Percentiles rank a stretch among this genome's conserved stretches.
These are phyloP conservation scores for Phycomyces blakesleeanus DNA, from an alignment of 192 early-diverging fungal species.

Conservation along the genomic window DNA sequence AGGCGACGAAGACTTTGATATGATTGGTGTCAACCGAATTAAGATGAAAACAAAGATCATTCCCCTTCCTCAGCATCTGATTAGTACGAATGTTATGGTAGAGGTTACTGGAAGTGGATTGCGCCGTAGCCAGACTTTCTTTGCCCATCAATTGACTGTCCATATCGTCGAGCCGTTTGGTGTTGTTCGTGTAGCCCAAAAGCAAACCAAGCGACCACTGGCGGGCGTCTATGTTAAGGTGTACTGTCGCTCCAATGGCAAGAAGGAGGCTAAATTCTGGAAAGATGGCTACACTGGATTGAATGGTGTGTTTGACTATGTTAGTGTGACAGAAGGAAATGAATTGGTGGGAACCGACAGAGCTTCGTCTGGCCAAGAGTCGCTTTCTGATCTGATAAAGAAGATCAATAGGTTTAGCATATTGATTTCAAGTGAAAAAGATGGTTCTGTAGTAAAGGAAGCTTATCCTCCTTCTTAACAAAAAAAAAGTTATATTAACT, in stretches of 20 bases:
- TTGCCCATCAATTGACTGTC: conserved; percentile 38
- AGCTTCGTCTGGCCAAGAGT: background rate
- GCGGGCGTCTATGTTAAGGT: conserved; percentile 49
- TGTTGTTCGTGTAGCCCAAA: conserved; percentile 33
- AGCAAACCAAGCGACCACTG: conserved; percentile 27
- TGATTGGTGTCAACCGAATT: background rate
- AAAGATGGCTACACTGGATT: conserved; percentile 51
- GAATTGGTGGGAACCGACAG: conserved; percentile 8
- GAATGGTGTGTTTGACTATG: conserved; percentile 47
- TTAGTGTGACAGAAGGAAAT: conserved; percentile 38
- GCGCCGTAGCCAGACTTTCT: conserved; percentile 36
- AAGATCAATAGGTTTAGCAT: conserved; percentile 20
- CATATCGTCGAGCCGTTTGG: conserved; percentile 39
- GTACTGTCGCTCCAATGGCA: conserved; percentile 35
- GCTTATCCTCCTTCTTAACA: conserved; percentile 13
- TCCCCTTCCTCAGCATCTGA: background rate
- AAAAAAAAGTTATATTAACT: background rate
- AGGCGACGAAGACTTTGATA: background rate
- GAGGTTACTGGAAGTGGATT: conserved; percentile 31
- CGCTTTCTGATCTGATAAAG: background rate
- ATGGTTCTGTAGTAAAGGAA: conserved; percentile 30
- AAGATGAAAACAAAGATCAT: conserved; percentile 4
- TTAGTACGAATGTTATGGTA: conserved; percentile 17
- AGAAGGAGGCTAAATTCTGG: conserved; percentile 38
- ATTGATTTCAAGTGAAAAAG: conserved; percentile 14